Conservation (phyloP, 1,284 basidiomycete species). For the Xanthoconium separans region DNA sequence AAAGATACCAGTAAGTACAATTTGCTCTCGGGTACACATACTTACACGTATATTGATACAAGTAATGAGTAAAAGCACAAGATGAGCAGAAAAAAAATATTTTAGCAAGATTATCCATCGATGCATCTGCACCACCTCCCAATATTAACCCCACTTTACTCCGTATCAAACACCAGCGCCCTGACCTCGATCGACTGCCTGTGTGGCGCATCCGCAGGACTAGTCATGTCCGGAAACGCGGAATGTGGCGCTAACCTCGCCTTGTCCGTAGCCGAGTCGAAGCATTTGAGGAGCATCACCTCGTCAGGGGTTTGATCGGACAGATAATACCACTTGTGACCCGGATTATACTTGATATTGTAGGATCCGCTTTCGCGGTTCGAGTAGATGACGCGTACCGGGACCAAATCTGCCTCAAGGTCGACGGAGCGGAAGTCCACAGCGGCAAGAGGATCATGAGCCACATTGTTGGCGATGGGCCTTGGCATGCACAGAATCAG, state of each 20-base stretch:
- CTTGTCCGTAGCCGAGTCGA: constrained; percentile 37
- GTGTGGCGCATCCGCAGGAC: constrained; percentile 37
- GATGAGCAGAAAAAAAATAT: background rate
- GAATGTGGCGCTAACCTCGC: constrained; percentile 46
- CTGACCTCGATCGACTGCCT: constrained; percentile 24
- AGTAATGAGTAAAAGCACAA: background rate
- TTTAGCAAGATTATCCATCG: background rate
- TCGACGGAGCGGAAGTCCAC: constrained; percentile 45
- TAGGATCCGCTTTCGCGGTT: constrained; percentile 38
- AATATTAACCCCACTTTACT: background rate
- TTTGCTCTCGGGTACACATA: background rate
- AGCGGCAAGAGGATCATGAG: constrained; percentile 46
- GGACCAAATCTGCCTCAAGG: constrained; percentile 34
- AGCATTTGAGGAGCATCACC: constrained; percentile 48
- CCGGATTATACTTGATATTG: constrained; percentile 34
- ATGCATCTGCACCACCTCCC: background rate
- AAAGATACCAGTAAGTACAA: background rate
- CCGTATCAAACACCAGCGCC: constrained; percentile 18
- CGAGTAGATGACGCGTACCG: constrained; percentile 35
- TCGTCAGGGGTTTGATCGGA: constrained; percentile 36
- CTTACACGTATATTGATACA: background rate
- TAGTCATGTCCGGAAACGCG: constrained; percentile 41
- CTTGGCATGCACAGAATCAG: background rate
- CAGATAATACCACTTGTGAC: constrained; percentile 41
- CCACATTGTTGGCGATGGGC: constrained; percentile 25